These are phyloP conservation scores for Colletotrichum sp. DNA, from an alignment of 2,329 filamentous ascomycete genomes.

Conservation along the genomic window DNA sequence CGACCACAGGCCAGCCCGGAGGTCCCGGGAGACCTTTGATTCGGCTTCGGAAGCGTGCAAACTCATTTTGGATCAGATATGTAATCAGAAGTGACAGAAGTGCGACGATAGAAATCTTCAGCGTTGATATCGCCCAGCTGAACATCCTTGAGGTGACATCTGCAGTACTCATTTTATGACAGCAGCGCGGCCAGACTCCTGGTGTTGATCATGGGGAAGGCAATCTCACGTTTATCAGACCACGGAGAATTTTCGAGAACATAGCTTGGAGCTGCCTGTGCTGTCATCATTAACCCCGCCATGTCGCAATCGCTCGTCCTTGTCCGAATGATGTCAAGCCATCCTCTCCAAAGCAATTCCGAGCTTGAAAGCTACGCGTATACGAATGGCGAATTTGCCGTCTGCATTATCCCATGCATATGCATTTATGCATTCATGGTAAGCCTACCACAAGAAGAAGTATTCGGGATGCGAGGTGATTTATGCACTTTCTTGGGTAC, in stretches of 20 bases:
- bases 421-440: background rate
- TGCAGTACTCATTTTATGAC: background rate
- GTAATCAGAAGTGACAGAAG: background rate
- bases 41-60: background rate
- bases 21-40: constrained; percentile 19
- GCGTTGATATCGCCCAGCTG: background rate
- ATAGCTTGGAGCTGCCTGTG: background rate
- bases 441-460: background rate
- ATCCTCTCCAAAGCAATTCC: background rate
- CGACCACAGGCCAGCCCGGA: constrained; percentile 13
- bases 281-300: background rate
- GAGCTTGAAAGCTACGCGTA: background rate
- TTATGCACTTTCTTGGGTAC: background rate
- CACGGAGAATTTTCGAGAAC: background rate
- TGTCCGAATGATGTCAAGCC: background rate
- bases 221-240: background rate
- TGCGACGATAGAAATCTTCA: background rate
- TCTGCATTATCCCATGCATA: background rate
- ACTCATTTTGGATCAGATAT: background rate
- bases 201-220: background rate
- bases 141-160: background rate
- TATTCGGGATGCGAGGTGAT: background rate
- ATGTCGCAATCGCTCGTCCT: background rate
- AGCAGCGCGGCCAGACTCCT: background rate
- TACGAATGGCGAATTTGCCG: background rate